Conservation (phyloP, 306 rosid species). For the Vigna mungo region DNA sequence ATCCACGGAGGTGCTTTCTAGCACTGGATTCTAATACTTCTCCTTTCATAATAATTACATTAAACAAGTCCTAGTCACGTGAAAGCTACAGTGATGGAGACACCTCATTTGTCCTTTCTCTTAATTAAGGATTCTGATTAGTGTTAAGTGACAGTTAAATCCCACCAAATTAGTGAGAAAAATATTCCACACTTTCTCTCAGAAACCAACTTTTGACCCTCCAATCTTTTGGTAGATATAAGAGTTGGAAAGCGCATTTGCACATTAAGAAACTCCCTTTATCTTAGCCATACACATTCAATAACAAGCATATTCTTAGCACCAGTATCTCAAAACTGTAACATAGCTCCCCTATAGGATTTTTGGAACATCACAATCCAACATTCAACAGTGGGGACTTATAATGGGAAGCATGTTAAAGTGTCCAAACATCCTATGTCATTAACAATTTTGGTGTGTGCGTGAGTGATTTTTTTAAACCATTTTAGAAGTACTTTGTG, state of each 20-base stretch:
- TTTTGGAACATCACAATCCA: neutral
- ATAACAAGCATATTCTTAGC: neutral
- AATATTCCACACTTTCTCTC: neutral
- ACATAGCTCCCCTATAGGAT: neutral
- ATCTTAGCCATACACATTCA: neutral
- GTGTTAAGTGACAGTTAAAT: slow-evolving; percentile 33
- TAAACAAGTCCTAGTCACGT: slow-evolving; percentile 11
- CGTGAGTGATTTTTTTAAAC: no score
- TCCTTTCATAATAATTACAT: slow-evolving; percentile 26
- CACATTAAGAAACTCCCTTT: neutral
- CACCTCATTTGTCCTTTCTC: slow-evolving; percentile 31
- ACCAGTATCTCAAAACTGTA: neutral
- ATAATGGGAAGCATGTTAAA: neutral
- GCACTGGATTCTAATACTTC: neutral
- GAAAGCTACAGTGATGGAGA: slow-evolving; percentile 22
- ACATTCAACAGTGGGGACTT: neutral
- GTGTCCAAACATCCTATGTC: neutral
- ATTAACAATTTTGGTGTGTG: neutral
- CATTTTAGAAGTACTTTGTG: no score
- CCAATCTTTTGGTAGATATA: slow-evolving; percentile 2
- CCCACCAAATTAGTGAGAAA: neutral
- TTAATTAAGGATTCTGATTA: neutral
- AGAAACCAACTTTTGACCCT: slow-evolving; percentile 17
- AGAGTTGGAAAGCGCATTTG: neutral
- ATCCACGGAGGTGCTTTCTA: slow-evolving; percentile 10